These are phyloP conservation scores for Aphanomyces stellatus DNA, from an alignment of 352 stramenopile species.

Conservation along the genomic window DNA sequence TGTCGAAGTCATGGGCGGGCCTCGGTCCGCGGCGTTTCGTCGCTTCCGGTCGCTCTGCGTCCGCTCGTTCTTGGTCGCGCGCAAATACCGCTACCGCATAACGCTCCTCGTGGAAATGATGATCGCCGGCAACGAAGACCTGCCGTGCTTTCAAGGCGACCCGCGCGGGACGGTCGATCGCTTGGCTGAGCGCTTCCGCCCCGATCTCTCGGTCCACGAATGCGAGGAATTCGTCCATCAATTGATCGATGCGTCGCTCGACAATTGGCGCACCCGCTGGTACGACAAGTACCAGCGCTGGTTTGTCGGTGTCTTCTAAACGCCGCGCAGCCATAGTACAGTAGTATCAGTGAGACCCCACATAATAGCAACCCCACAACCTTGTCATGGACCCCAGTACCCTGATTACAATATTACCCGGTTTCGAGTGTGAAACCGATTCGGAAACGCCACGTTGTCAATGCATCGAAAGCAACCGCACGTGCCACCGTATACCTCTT, in stretches of 20 bases:
- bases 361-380: too few species aligned
- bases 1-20: conserved; percentile 92
- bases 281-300: conserved; percentile 95
- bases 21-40: conserved; percentile 86
- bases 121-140: conserved; percentile 92
- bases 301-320: conserved; percentile 84
- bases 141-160: conserved; percentile 92
- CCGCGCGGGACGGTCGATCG: conserved; percentile 87
- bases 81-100: conserved; percentile 93
- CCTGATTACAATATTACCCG: too few species aligned
- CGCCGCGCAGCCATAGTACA: too few species aligned
- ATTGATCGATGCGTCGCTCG: conserved; percentile 92
- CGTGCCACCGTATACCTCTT: too few species aligned
- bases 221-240: conserved; percentile 93
- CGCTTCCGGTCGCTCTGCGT: conserved; percentile 95
- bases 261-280: conserved; percentile 95
- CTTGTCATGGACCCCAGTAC: too few species aligned
- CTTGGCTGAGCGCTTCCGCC: conserved; percentile 88
- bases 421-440: too few species aligned
- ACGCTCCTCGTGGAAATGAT: conserved; percentile 96
- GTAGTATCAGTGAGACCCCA: too few species aligned
- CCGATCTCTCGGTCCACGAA: conserved; percentile 90
- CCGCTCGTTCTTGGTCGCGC: conserved; percentile 91
- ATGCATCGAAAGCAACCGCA: too few species aligned
- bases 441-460: too few species aligned